Conservation (phyloP, 2,329 filamentous ascomycete species). For the Ceratocystis colombiana region DNA sequence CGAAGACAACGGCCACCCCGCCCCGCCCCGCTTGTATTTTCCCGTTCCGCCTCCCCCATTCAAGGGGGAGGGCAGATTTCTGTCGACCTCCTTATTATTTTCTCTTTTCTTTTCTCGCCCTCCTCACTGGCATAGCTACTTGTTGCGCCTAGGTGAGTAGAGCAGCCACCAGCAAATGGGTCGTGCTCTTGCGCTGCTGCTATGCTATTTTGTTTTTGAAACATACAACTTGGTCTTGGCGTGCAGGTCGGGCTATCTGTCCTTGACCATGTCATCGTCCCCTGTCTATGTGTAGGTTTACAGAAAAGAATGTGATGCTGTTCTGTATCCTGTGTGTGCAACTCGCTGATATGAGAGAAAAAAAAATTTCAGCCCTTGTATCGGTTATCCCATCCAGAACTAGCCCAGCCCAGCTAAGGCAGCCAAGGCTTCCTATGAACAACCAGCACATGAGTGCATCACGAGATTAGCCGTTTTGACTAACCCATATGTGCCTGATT, state of each 20-base stretch:
- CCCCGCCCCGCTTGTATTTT: slow-evolving; percentile 4
- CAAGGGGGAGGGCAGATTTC: not conserved
- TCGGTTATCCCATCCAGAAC: not conserved
- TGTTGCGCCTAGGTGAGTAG: not conserved
- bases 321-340: not conserved
- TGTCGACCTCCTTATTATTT: not conserved
- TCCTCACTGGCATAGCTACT: not conserved
- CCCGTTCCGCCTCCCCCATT: slow-evolving; percentile 5
- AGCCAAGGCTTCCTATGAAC: not conserved
- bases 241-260: not conserved
- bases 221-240: slow-evolving; percentile 4
- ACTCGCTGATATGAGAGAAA: slow-evolving; percentile 4
- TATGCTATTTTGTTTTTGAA: not conserved
- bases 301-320: not conserved
- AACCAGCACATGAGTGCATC: slow-evolving; percentile 2
- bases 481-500: not conserved
- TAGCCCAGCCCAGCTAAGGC: too few relatives aligned
- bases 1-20: not conserved
- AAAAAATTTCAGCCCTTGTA: slow-evolving; percentile 18
- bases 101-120: not conserved
- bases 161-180: not conserved
- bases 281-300: not conserved
- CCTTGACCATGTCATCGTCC: not conserved
- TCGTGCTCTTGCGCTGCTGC: not conserved
- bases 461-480: not conserved